phyloP scores from a whole-genome alignment of 2,329 filamentous ascomycete genomes.

The Fusarium nygamai region DNA sequence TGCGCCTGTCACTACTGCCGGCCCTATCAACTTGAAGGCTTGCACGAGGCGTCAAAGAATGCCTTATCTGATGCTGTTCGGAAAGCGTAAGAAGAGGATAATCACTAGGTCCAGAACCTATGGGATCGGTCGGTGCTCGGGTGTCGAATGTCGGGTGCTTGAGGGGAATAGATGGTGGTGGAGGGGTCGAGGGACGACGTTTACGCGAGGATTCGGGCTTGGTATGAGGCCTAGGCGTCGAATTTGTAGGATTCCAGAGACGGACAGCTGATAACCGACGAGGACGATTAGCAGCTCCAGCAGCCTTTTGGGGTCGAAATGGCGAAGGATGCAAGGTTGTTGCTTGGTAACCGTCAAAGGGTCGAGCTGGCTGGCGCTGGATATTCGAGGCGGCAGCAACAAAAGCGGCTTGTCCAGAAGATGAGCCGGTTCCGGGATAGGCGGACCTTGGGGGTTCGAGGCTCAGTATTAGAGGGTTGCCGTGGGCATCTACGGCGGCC shows the following conservation, averaged over 20 bases:
- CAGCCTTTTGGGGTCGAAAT: constrained; percentile 56
- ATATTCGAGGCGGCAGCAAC: constrained; percentile 35
- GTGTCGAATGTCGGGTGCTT: constrained; percentile 55
- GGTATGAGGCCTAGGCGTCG: constrained; percentile 58
- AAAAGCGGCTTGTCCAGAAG: constrained; percentile 31
- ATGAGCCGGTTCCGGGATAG: constrained; percentile 41
- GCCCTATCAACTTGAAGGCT: constrained; percentile 62
- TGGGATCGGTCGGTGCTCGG: constrained; percentile 49
- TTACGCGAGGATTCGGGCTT: constrained; percentile 41
- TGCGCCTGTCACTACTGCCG: constrained; percentile 57
- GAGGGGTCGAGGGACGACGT: constrained; percentile 64
- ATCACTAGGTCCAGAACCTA: constrained; percentile 55
- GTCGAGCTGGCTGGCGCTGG: constrained; percentile 9
- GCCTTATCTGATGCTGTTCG: constrained; percentile 60
- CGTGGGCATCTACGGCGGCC: constrained; percentile 45
- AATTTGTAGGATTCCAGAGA: constrained; percentile 71
- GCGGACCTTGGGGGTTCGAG: constrained; percentile 46
- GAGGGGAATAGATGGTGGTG: constrained; percentile 62
- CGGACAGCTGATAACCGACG: constrained; percentile 58
- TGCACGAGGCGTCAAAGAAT: constrained; percentile 55
- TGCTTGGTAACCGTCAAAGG: constrained; percentile 27
- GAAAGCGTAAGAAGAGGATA: constrained; percentile 62
- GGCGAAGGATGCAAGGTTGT: constrained; percentile 42
- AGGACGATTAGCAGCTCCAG: constrained; percentile 44
- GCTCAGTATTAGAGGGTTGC: constrained; percentile 43